These are phyloP conservation scores for Niebla homalea DNA, from an alignment of 495 filamentous ascomycete species.

Conservation along the genomic window DNA sequence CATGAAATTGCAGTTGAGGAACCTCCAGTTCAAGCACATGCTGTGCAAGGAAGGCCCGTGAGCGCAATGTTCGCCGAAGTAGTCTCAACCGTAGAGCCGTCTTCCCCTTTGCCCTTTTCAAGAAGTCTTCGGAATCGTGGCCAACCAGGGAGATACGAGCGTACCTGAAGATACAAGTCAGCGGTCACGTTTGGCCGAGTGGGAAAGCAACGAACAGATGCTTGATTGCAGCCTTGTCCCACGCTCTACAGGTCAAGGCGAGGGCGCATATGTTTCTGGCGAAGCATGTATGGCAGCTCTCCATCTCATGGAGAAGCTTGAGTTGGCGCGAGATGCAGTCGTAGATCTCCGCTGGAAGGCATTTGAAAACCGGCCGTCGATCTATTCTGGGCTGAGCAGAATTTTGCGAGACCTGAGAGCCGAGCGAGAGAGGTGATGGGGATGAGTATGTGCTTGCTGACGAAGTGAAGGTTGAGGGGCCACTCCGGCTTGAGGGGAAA, in stretches of 20 bases:
- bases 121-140: constrained; percentile 46
- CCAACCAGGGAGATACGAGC: constrained; percentile 56
- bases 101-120: constrained; percentile 54
- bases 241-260: constrained; percentile 50
- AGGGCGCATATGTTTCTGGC: constrained; percentile 61
- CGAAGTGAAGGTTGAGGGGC: constrained; percentile 4
- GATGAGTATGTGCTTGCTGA: not conserved
- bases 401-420: not conserved
- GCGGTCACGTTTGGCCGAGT: constrained; percentile 4
- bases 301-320: constrained; percentile 33
- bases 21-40: constrained; percentile 65
- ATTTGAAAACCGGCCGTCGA: constrained; percentile 28
- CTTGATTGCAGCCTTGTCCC: constrained; percentile 51
- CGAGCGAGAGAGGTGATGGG: constrained; percentile 1
- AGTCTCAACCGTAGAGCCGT: constrained; percentile 57
- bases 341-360: constrained; percentile 43
- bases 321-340: constrained; percentile 42
- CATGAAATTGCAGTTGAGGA: constrained; percentile 22
- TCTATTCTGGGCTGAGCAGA: not conserved
- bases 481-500: not conserved
- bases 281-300: constrained; percentile 60
- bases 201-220: constrained; percentile 40
- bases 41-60: constrained; percentile 54
- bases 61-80: constrained; percentile 61
- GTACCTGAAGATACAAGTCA: constrained; percentile 36